These are phyloP conservation scores for Fragilariopsis cylindrus DNA, from an alignment of 108 stramenopile species.

Conservation along the genomic window DNA sequence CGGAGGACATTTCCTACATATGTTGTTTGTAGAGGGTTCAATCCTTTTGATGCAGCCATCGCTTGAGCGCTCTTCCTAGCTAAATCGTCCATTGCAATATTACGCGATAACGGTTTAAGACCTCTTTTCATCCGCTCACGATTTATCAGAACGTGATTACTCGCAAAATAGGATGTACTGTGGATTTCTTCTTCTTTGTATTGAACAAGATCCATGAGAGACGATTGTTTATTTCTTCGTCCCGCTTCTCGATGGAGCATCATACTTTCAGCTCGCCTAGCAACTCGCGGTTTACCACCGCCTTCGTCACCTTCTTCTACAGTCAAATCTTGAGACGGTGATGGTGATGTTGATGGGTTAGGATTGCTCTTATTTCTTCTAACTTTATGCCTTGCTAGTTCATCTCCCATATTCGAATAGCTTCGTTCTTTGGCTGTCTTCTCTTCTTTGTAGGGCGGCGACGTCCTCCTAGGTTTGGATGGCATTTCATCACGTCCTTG, in stretches of 20 bases:
- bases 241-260: conserved; percentile 35
- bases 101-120: conserved; percentile 30
- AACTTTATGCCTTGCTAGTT: conserved; percentile 14
- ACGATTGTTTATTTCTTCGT: conserved; percentile 30
- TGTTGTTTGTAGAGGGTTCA: conserved; percentile 25
- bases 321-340: not conserved
- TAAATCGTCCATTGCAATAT: conserved; percentile 38
- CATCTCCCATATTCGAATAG: conserved; percentile 15
- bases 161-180: conserved; percentile 46
- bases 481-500: not conserved
- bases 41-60: conserved; percentile 35
- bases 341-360: not conserved
- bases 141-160: conserved; percentile 48
- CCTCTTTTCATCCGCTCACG: conserved; percentile 47
- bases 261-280: conserved; percentile 31
- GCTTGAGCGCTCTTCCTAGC: conserved; percentile 32
- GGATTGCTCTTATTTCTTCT: conserved; percentile 20
- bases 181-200: conserved; percentile 41
- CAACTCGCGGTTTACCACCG: not conserved
- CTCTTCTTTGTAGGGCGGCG: conserved; percentile 3
- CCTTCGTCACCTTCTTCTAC: not conserved
- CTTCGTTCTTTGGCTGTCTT: conserved; percentile 4
- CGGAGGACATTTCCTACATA: conserved; percentile 43
- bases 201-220: conserved; percentile 26
- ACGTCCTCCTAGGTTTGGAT: not conserved